Evolutionary conservation across 2,329 filamentous ascomycete genomes (phyloP), one percentile per base, ranked within the genome.

Genomic region (Penicillium sp.): DNA sequence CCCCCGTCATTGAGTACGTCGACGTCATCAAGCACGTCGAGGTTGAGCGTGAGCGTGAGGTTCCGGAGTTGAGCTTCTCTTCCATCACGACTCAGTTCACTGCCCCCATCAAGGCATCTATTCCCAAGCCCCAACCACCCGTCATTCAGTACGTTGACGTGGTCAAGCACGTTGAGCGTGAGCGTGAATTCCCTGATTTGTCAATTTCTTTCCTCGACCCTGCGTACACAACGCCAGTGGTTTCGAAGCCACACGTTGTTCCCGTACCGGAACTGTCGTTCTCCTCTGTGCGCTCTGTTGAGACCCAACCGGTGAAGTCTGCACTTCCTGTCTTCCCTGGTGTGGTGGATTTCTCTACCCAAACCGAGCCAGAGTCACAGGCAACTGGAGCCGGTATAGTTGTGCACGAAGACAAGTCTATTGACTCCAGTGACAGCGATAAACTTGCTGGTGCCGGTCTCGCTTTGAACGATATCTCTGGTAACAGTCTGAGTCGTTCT

Each of bases 351-450:
- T 42, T 61, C 14, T 52, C 59, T 21, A 62, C 67, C 47, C 61
- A 69, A 18, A 68, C 67, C 11, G 57, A 67, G 21, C 53, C 57
- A 3, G 50, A 56, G 27, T 61, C 63, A 8, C 59, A 54, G 43
- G 65, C 63, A 21, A 59, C 60, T 14, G 57, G 58, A 13, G 77
- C 58, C 70, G 79, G 46, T 69, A 79, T 67, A 71, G 77, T 55
- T 77, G 79, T 89, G 67, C 84, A 84, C 3, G 86, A 89, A 66
- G 86, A 90, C 63, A 83, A 85, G 57, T 85, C 84, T 3, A 77
- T 81, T 40, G 83, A 86, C 60, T 81, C 81, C 36, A 77, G 4
- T 62, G 77, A 49, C 64, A 54, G 34, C 27, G 61, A 68, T 9
- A 47, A 61, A 13, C 54, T 61, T 11, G 48, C 52, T 38, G 64